Conservation (phyloP, 352 stramenopile genomes). For the Globisporangium echinulatum region DNA sequence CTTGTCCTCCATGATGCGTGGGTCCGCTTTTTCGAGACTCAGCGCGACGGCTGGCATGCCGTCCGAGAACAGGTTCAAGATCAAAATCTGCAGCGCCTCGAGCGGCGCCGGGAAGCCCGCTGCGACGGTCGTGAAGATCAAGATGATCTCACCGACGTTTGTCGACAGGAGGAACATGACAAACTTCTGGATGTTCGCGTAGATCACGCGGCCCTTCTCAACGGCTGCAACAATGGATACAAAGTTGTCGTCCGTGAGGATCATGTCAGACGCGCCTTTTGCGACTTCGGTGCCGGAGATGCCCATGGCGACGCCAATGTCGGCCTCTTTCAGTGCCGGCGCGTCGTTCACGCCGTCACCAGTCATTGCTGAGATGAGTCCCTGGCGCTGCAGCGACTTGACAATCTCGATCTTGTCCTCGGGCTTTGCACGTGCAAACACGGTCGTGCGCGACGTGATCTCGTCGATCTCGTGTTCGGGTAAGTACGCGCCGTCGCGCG, state of each 20-base stretch:
- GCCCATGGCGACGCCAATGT: constrained; percentile 97
- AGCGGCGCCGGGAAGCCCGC: constrained; percentile 73
- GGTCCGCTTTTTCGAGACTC: constrained; percentile 63
- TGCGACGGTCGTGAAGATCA: constrained; percentile 71
- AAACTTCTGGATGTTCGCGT: constrained; percentile 98
- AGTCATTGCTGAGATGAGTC: constrained; percentile 93
- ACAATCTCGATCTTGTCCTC: constrained; percentile 97
- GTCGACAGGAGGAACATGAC: constrained; percentile 97
- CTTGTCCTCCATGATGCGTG: constrained; percentile 49
- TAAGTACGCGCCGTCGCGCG: constrained; percentile 32
- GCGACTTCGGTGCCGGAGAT: constrained; percentile 96
- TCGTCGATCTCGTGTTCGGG: constrained; percentile 79
- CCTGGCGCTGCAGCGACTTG: constrained; percentile 88
- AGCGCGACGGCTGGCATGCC: constrained; percentile 66
- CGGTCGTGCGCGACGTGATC: constrained; percentile 67
- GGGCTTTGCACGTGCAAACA: constrained; percentile 95
- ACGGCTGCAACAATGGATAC: constrained; percentile 95
- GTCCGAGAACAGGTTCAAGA: constrained; percentile 98
- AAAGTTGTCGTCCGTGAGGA: constrained; percentile 98
- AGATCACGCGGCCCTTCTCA: constrained; percentile 94
- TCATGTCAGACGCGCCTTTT: constrained; percentile 97
- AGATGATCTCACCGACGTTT: constrained; percentile 93
- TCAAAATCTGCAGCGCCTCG: constrained; percentile 97
- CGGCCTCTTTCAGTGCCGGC: constrained; percentile 92
- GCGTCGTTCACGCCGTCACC: constrained; percentile 98